These are phyloP conservation scores for Filosporella fistucella DNA, from an alignment of 495 filamentous ascomycete genomes.

Conservation along the genomic window DNA sequence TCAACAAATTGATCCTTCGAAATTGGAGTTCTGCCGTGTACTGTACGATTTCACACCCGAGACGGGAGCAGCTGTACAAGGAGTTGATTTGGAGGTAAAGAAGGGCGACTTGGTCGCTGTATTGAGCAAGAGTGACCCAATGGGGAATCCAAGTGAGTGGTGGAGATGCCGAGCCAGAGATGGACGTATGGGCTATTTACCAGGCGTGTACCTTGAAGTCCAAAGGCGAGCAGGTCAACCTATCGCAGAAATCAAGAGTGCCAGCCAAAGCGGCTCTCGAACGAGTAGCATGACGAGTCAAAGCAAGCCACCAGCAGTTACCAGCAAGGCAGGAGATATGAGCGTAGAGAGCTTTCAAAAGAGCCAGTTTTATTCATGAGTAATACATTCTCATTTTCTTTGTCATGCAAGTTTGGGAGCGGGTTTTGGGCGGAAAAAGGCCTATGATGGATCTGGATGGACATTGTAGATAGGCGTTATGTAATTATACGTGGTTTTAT, in stretches of 20 bases:
- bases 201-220: constrained; percentile 80
- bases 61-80: constrained; percentile 50
- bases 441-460: too few species aligned
- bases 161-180: constrained; percentile 95
- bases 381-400: neutral
- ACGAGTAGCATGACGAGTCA: constrained; percentile 37
- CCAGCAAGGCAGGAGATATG: constrained; percentile 62
- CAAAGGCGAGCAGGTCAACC: constrained; percentile 50
- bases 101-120: constrained; percentile 97
- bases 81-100: constrained; percentile 85
- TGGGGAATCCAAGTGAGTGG: constrained; percentile 92
- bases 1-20: constrained; percentile 69
- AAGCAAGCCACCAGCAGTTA: constrained; percentile 43
- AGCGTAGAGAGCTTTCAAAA: constrained; percentile 86
- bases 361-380: constrained; percentile 73
- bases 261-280: constrained; percentile 42
- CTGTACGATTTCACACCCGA: constrained; percentile 88
- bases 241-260: constrained; percentile 45
- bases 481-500: too few species aligned
- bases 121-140: constrained; percentile 84
- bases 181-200: constrained; percentile 85
- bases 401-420: too few species aligned
- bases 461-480: too few species aligned
- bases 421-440: too few species aligned
- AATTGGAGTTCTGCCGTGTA: constrained; percentile 92